Percentiles rank a stretch among this genome's conserved stretches.
Conservation (phyloP, 2,329 filamentous ascomycete species). For the Pseudocercospora crystallina region DNA sequence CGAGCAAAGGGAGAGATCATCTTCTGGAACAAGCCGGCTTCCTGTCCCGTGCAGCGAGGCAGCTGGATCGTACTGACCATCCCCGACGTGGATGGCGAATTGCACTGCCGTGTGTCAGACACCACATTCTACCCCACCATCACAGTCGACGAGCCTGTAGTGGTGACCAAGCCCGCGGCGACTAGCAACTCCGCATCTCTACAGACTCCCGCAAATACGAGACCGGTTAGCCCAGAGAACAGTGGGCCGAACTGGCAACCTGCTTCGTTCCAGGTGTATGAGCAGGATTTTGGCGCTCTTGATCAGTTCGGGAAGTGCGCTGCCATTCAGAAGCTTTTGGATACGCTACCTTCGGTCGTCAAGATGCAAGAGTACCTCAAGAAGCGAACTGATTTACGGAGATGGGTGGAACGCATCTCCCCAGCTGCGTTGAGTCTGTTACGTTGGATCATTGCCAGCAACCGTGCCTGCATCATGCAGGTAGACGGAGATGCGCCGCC, state of each 20-base stretch:
- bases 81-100: conserved; percentile 17
- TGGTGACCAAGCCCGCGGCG: neutral
- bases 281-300: conserved; percentile 60
- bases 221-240: conserved; percentile 16
- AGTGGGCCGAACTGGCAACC: conserved; percentile 30
- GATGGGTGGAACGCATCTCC: conserved; percentile 62
- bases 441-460: conserved; percentile 87
- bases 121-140: conserved; percentile 47
- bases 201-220: conserved; percentile 15
- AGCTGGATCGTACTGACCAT: conserved; percentile 52
- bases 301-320: conserved; percentile 46
- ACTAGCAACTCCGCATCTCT: neutral
- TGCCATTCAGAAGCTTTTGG: conserved; percentile 54
- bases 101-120: conserved; percentile 55
- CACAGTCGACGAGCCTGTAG: conserved; percentile 30
- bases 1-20: conserved; percentile 42
- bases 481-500: conserved; percentile 51
- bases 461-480: conserved; percentile 80
- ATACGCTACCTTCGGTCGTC: conserved; percentile 61
- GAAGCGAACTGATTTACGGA: conserved; percentile 40
- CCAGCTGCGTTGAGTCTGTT: conserved; percentile 67
- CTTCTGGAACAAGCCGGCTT: conserved; percentile 32
- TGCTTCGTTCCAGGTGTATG: conserved; percentile 48
- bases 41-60: conserved; percentile 42
- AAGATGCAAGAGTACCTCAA: conserved; percentile 54